Base-by-base conservation (phyloP, 1,284 basidiomycete genomes). In the Trichosporon ovoides region DNA sequence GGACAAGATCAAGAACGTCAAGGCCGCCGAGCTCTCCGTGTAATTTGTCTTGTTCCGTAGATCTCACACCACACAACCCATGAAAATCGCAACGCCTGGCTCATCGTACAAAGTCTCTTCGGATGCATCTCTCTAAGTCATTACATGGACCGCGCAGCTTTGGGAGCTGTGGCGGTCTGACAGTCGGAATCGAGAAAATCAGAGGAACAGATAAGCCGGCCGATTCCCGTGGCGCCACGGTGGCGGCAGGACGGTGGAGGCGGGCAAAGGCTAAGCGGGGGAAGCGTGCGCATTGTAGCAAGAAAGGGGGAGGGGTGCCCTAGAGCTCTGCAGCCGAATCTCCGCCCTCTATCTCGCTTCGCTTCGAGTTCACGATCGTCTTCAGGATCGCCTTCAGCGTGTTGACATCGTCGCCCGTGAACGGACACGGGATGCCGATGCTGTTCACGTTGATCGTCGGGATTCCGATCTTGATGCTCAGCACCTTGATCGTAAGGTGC, bases 1-100 rank as follows among this genome's bases (percentile, higher is more conserved):
- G 55, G 76, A 80, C 28, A 84, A 86, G 65, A 76, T 91, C 56
- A 81, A 84, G 66, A 81, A 80, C 38, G 86, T 87, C 24, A 80
- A 78, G 65, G 74, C 77, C 16, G 82, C 81, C 18, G 81, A 83
- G 70, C 71, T 84, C 33, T 77, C 72, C n/a, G 81, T 82, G 12
- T 82, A 72, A 68, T 38, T 37, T 22, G 11, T 9, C 22, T 48
- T 28, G 24, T n/a, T 16, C 18, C 16, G n/a, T n/a, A n/a, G n/a
- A n/a, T n/a, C n/a, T n/a, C n/a, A n/a, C n/a, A n/a, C n/a, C n/a
- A n/a, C n/a, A n/a, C n/a, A n/a, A 2, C 12, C 12, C 40, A 20
- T 34, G 22, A n/a, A 16, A 49, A 49, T 18, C 38, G 13, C 24
- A 48, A 48, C 10, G 14, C 13, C 43, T 11, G 22, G 3, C 43